Percentiles rank a stretch among this genome's conserved stretches.
phyloP scores from a whole-genome alignment of 345 rosid genomes.

The Rhizophora mangle region DNA sequence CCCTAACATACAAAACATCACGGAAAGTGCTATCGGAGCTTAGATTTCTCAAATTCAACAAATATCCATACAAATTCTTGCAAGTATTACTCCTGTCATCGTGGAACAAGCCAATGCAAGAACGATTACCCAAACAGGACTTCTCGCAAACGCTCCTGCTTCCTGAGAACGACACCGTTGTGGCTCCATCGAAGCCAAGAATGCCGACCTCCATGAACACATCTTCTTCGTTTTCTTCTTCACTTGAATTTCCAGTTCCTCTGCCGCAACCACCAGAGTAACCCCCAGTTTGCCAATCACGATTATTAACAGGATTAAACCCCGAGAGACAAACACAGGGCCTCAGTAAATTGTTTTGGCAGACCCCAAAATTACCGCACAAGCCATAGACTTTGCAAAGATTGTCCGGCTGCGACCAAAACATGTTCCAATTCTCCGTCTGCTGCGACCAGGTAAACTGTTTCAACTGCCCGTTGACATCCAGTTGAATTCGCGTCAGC shows the following conservation, averaged over 20 bases:
- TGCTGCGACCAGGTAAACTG: constrained; percentile 50
- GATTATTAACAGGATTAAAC: constrained; percentile 35
- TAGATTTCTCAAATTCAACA: constrained; percentile 53
- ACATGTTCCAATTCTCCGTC: constrained; percentile 44
- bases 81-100: constrained; percentile 43
- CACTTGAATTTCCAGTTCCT: constrained; percentile 24
- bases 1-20: constrained; percentile 49
- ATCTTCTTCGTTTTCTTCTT: constrained; percentile 25
- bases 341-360: constrained; percentile 18
- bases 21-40: constrained; percentile 30
- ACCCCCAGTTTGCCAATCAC: constrained; percentile 48
- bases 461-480: constrained; percentile 36
- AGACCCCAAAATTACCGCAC: constrained; percentile 48
- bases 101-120: constrained; percentile 61
- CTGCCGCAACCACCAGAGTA: constrained; percentile 49
- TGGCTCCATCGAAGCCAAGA: constrained; percentile 41
- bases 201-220: constrained; percentile 41
- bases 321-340: constrained; percentile 50
- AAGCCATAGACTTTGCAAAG: constrained; percentile 41
- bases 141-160: constrained; percentile 46
- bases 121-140: constrained; percentile 54
- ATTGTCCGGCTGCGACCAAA: constrained; percentile 51
- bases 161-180: constrained; percentile 27
- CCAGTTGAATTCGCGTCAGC: constrained; percentile 47
- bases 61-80: constrained; percentile 49